Evolutionary conservation across 495 filamentous ascomycete species (phyloP), one percentile per base, ranked within the genome.

Genomic region (Lophiotrema nucula): DNA sequence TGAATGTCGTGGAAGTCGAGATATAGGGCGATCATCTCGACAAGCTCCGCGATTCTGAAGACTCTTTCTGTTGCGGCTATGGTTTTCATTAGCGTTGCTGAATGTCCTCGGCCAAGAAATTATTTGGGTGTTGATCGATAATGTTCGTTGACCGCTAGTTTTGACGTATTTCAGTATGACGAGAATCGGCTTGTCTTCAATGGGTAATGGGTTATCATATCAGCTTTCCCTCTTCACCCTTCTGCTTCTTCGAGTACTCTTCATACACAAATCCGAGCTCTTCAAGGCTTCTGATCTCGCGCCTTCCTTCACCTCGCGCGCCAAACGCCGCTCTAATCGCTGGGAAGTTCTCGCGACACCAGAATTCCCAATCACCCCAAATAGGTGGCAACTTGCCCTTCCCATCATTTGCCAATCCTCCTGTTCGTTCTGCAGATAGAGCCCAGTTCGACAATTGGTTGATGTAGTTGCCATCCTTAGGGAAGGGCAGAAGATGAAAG

Each of bases 391-490:
- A 68, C 67, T 90, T 91, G 10, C 85, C 83, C 49, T 69, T 69
- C 0, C 61, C 78, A 18, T 75, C 69, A 43, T 78, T 75, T 19
- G 69, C 70, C 15, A 83, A 66, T 4, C 69, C 77, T 22, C 64
- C 64, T 22, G 67, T 74, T 25, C 58, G 35, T 13, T 62, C 43
- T 16, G 86, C 83, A 39, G 62, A 58, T 5, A 63, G 31, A 0
- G 85, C 77, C 83, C 86, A 87, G 15, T 81, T 77, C 54, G 86
- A 76, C 8, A 92, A 50, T 48, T 76, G 70, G 64, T 95, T 91
- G 66, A 96, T 81, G 55, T 95, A 95, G 10, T 86, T 77, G 0
- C 81, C 86, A 70, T 97, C 92, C 45, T 80, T 77, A 0, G 89
- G 87, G 65, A 83, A 93, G 1, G 77, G 76, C 22, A 96, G 76